Base-by-base conservation (phyloP, 176 grass and related monocot species). In the Urochloa ruziziensis region DNA sequence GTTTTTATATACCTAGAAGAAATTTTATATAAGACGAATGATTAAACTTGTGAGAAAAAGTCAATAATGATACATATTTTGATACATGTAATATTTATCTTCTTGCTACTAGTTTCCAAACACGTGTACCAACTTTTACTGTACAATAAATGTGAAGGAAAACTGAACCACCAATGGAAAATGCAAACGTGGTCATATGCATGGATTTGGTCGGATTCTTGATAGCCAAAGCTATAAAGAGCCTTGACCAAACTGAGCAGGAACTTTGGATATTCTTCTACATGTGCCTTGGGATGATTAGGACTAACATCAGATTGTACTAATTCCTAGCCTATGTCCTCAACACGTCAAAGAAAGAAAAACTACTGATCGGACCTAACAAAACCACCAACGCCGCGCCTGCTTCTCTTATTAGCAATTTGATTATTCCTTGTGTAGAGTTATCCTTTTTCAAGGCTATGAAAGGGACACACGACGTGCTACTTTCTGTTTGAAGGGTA, bases 381-480 rank as follows among this genome's bases (percentile, higher is more conserved):
- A 60, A 76, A 76, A 66, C 62, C 85, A 87, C 85, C 62, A 75
- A 61, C 35, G 23, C 70, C 24, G 51, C 35, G 23, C 70, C 24
- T 57, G 49, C 48, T 37, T 67, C 48, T 37, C 48, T 37, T 67
- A 36, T 37, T 65, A 62, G 7, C 49, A 66, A 46, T 42, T 42
- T 19, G 24, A 85, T 30, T 42, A 23, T 17, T 63, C 11, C 75
- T 47, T 33, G 25, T 43, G 27, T 33, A 6, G 27, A 48, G n/a
- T 30, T 72, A 16, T 2, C 6, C 49, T 29, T 61, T 70, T 46
- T 46, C 23, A 63, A 23, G 75, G 25, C 58, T 30, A 23, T 15
- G 40, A 33, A 63, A 78, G 58, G 58, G 57, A 62, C 8, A 24
- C 25, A 34, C 59, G 19, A 60, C 54, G 16, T 62, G 28, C 30